phyloP scores from a whole-genome alignment of 2,329 filamentous ascomycete genomes.

The Sordariomycetes sp. region DNA sequence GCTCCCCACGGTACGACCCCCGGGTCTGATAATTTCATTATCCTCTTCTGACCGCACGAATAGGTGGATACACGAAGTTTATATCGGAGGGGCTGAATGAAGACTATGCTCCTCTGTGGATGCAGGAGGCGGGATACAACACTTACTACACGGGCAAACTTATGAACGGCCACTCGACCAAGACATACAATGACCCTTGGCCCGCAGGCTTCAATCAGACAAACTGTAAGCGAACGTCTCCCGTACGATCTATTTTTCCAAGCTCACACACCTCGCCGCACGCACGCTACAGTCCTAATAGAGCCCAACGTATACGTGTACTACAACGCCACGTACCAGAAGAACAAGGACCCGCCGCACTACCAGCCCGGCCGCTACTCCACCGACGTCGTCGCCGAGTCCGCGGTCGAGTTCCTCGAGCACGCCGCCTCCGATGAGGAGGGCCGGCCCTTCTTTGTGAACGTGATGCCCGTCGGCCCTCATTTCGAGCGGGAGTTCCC shows the following conservation, averaged over 20 bases:
- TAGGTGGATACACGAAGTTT: conserved; percentile 51
- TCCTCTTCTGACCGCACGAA: conserved; percentile 4
- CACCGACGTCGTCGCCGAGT: conserved; percentile 48
- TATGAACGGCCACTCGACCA: conserved; percentile 51
- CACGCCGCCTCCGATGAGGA: conserved; percentile 36
- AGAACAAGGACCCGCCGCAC: conserved; percentile 23
- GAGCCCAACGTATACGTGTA: conserved; percentile 28
- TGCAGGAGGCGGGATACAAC: conserved; percentile 57
- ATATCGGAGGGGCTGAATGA: conserved; percentile 53
- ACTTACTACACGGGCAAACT: conserved; percentile 68
- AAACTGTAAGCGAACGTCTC: conserved; percentile 7
- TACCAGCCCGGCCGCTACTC: conserved; percentile 21
- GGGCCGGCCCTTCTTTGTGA: conserved; percentile 55
- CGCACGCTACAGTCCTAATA: conserved; percentile 11
- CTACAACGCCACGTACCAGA: conserved; percentile 36
- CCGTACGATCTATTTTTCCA: not conserved
- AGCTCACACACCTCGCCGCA: not conserved
- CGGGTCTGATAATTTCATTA: conserved; percentile 32
- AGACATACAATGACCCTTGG: conserved; percentile 49
- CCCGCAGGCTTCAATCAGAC: conserved; percentile 49
- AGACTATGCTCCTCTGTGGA: conserved; percentile 59
- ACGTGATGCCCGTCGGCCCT: conserved; percentile 54
- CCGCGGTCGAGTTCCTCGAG: conserved; percentile 49
- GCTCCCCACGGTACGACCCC: conserved; percentile 23
- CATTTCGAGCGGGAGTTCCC: conserved; percentile 40